Evolutionary conservation across 192 early-diverging fungal genomes (phyloP).

Genomic region (Ambispora gerdemannii): DNA sequence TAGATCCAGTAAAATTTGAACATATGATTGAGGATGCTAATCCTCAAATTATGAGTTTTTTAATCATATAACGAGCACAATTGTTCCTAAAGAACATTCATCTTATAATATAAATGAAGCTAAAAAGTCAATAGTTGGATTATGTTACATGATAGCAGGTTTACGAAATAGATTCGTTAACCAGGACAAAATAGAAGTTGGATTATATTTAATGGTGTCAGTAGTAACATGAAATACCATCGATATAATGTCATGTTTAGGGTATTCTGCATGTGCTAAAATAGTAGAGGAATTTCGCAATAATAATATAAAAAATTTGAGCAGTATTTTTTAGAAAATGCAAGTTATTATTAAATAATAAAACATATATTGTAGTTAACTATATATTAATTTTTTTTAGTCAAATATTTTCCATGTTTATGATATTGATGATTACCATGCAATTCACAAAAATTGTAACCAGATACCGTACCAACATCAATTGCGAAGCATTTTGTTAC

Average conservation of each 20-base stretch:
- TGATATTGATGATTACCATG: slow-evolving; percentile 8
- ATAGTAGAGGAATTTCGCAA: not conserved
- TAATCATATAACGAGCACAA: too few relatives aligned
- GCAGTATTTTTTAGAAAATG: not conserved
- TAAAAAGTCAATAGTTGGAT: not conserved
- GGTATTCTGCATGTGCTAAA: slow-evolving; percentile 1
- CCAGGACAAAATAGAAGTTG: not conserved
- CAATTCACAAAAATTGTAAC: not conserved
- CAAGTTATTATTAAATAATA: slow-evolving; percentile 3
- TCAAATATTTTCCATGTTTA: not conserved
- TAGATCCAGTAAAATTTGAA: not conserved
- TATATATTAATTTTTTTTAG: not conserved
- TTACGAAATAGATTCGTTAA: slow-evolving; percentile 21
- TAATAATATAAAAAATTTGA: not conserved
- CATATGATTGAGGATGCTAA: slow-evolving; percentile 1
- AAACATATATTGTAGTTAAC: not conserved
- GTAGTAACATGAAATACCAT: not conserved
- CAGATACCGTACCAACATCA: not conserved
- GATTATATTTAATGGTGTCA: slow-evolving; percentile 1
- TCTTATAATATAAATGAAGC: slow-evolving; percentile 5
- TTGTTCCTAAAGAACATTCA: not conserved
- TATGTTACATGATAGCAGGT: slow-evolving; percentile 21
- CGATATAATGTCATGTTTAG: slow-evolving; percentile 5
- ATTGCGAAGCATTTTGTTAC: not conserved
- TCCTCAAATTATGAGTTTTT: not conserved